Percentiles rank a stretch among this genome's conserved stretches.
Evolutionary conservation across 257 asterid species (phyloP).

Genomic region (Solanum gandarillasii): DNA sequence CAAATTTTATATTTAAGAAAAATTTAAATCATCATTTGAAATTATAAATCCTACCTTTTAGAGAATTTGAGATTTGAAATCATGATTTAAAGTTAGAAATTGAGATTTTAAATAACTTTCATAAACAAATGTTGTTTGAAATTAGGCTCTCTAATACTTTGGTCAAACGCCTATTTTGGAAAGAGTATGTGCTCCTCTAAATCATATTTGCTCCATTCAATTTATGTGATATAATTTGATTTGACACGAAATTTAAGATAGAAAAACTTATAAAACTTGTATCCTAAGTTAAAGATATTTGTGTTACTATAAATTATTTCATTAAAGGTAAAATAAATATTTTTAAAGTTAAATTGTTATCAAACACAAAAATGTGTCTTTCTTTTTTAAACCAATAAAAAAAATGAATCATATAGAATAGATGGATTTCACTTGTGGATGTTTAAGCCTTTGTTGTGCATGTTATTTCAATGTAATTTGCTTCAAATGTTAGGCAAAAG

Average conservation of each 20-base stretch:
- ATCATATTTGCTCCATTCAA: not conserved
- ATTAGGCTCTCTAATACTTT: not conserved
- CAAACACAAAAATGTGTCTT: no score
- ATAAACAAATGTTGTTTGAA: not conserved
- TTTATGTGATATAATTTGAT: not conserved
- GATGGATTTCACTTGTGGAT: not conserved
- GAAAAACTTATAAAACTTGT: no score
- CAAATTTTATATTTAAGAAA: no score
- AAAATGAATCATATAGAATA: not conserved
- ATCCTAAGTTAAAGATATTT: no score
- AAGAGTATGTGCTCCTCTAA: not conserved
- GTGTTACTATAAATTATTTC: no score
- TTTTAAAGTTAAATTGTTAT: no score
- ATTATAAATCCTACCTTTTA: no score
- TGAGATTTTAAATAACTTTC: not conserved
- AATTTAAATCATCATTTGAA: no score
- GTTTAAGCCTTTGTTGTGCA: not conserved
- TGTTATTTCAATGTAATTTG: not conserved
- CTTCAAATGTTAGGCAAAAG: not conserved
- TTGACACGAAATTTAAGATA: not conserved
- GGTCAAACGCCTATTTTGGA: not conserved
- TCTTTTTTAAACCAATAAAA: not conserved
- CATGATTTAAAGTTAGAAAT: no score
- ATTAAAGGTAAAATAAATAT: not conserved
- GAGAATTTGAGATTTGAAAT: no score